A percentile compares a stretch with the other conserved stretches of the same genome.
Conservation (phyloP, 257 asterid genomes). For the Rehmannia glutinosa region DNA sequence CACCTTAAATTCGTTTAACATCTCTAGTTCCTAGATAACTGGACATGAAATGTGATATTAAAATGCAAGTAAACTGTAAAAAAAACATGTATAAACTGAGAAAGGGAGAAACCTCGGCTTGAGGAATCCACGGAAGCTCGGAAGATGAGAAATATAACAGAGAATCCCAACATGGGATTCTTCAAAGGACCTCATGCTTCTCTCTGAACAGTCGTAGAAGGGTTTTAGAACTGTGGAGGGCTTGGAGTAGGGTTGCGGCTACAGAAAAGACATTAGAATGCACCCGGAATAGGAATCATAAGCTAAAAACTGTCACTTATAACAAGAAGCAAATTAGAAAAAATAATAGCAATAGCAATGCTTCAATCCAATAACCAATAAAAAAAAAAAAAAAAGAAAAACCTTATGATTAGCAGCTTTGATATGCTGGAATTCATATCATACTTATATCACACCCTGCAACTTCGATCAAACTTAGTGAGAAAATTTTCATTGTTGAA, state of each 20-base stretch:
- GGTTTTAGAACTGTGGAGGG: constrained; percentile 1
- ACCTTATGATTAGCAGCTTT: no score
- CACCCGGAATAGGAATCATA: no score
- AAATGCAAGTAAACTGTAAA: neutral
- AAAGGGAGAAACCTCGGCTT: constrained; percentile 71
- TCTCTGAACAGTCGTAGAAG: constrained; percentile 10
- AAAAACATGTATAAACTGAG: neutral
- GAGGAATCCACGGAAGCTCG: constrained; percentile 80
- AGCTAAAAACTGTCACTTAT: no score
- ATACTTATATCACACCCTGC: no score
- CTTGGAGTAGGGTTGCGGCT: constrained; percentile 20
- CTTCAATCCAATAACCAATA: no score
- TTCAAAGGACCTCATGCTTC: constrained; percentile 44
- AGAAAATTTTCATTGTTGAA: no score
- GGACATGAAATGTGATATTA: constrained; percentile 4
- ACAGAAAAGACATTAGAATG: no score
- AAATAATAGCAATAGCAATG: no score
- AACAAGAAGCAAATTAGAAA: no score
- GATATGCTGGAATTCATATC: no score
- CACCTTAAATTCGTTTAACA: neutral
- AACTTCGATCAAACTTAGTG: no score
- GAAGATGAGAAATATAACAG: constrained; percentile 69
- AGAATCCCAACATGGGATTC: constrained; percentile 74
- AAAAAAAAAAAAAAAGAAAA: no score
- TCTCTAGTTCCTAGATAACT: neutral